Percentiles rank a stretch among this genome's conserved stretches.
Evolutionary conservation across 495 filamentous ascomycete species (phyloP).

Genomic region (Cercophora newfieldiana): DNA sequence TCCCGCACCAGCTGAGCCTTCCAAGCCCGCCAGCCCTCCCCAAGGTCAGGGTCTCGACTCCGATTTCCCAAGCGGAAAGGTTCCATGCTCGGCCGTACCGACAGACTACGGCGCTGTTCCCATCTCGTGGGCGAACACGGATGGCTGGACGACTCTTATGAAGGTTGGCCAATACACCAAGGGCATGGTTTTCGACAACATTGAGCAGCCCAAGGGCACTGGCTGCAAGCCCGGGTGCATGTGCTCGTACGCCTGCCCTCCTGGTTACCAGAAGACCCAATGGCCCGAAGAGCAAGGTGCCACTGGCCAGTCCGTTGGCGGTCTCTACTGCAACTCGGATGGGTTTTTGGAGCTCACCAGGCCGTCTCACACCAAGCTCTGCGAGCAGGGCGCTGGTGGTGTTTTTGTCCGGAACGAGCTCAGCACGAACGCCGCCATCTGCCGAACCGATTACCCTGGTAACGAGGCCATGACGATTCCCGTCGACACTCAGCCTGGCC

Average conservation of each 20-base stretch:
- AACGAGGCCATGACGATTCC: constrained; percentile 83
- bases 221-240: constrained; percentile 62
- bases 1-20: constrained; percentile 28
- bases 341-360: constrained; percentile 82
- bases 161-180: constrained; percentile 40
- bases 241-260: constrained; percentile 93
- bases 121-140: constrained; percentile 65
- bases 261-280: constrained; percentile 89
- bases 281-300: constrained; percentile 79
- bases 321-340: constrained; percentile 72
- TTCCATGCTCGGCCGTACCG: constrained; percentile 75
- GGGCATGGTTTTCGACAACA: constrained; percentile 48
- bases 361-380: constrained; percentile 62
- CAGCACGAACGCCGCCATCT: constrained; percentile 64
- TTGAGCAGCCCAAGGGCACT: constrained; percentile 64
- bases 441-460: constrained; percentile 96
- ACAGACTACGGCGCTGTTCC: constrained; percentile 77
- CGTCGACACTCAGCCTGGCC: constrained; percentile 58
- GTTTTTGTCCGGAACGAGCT: constrained; percentile 76
- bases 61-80: constrained; percentile 75
- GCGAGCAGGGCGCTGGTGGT: constrained; percentile 68
- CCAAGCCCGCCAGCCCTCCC: constrained; percentile 24
- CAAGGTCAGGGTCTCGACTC: constrained; percentile 57
- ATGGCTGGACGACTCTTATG: constrained; percentile 84
- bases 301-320: constrained; percentile 86